Conservation (phyloP, 2,329 filamentous ascomycete genomes). For the Aspergillus aculeatinus region DNA sequence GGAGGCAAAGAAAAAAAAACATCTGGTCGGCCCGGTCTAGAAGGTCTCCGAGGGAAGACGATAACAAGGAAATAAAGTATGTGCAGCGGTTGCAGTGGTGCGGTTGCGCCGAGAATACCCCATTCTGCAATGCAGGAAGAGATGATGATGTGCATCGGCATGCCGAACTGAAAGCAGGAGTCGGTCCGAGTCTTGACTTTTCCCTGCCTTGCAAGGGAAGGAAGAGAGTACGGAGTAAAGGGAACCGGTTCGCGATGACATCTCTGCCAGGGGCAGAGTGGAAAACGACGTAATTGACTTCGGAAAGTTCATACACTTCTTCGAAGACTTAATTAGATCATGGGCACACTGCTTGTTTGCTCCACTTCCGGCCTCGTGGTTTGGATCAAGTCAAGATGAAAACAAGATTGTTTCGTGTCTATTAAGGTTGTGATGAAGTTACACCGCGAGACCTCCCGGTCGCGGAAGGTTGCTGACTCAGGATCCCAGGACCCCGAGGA, state of each 20-base stretch:
- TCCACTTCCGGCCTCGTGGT: background rate
- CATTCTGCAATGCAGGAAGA: background rate
- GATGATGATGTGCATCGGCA: constrained; percentile 6
- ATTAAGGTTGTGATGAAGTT: background rate
- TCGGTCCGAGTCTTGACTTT: constrained; percentile 1
- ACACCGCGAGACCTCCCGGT: background rate
- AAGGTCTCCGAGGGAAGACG: background rate
- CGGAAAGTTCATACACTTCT: background rate
- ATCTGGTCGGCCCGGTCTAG: background rate
- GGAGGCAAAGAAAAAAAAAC: background rate
- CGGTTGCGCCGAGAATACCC: constrained; percentile 3
- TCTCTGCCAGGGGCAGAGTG: background rate
- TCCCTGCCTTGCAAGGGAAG: background rate
- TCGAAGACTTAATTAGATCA: background rate
- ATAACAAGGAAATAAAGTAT: background rate
- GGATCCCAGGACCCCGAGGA: background rate
- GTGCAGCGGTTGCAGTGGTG: background rate
- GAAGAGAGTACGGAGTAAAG: background rate
- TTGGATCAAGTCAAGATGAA: background rate
- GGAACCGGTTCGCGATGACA: background rate
- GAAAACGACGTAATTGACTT: background rate
- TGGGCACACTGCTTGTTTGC: background rate
- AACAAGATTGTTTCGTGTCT: background rate
- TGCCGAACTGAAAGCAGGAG: constrained; percentile 10
- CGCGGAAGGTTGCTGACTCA: background rate